Evolutionary conservation across 495 filamentous ascomycete species (phyloP), one percentile per base, ranked within the genome.

Genomic region (Neurospora terricola): DNA sequence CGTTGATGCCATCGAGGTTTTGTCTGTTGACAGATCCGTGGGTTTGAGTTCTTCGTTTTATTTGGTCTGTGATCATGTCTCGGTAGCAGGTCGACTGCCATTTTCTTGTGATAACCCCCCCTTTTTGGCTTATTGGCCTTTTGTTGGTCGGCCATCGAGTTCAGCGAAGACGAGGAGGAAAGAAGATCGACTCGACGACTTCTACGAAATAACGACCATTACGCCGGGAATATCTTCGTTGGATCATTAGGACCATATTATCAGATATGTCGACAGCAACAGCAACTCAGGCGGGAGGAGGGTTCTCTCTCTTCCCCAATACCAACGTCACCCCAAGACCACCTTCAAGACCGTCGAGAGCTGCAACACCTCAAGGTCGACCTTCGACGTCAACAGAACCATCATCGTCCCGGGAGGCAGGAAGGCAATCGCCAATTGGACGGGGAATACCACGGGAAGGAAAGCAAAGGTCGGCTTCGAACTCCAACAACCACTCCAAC

Each of bases 301-400:
- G 85, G 43, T 84, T 86, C 77, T 86, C 85, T 74, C 84, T 86
- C 74, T 86, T 86, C 77, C 85, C 85, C 27, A 84, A 80, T 72
- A 77, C 83, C 36, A 86, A 77, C 71, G 79, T 39, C 70, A 48
- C 40, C 37, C 69, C 79, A 27, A 78, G 76, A 75, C 85, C 76
- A 40, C 77, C 76, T 40, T 79, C 77, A 48, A 78, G 84, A 74
- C 79, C 81, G 70, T 78, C 83, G 27, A 76, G 83, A 71, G 79
- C 80, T 39, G 73, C 73, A 27, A 83, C 82, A 38, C 82, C 83
- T 34, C 82, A 82, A 37, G 81, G 78, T 66, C 76, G 78, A 70
- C 81, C 77, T 37, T 76, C 79, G 4, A 76, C 73, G 37, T 77
- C 81, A 54, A 62, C 78, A 18, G 80, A 82, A 23, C 76, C 78